Evolutionary conservation across 306 rosid genomes (phyloP).

Genomic region (Rubus parviflorus): DNA sequence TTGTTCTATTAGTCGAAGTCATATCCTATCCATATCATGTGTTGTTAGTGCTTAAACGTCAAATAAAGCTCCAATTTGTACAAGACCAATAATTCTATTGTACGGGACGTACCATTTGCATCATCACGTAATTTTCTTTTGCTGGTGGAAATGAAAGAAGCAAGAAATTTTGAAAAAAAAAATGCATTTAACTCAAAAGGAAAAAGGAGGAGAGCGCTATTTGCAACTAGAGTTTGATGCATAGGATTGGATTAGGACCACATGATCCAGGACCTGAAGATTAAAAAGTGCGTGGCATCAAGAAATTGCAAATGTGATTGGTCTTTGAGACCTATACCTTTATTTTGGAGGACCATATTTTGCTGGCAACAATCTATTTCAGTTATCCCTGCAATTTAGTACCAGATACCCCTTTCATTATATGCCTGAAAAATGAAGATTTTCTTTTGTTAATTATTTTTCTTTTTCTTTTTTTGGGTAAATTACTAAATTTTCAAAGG

Average conservation of each 20-base stretch:
- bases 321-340: background rate
- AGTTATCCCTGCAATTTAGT: constrained; percentile 2
- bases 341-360: constrained; percentile 5
- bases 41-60: background rate
- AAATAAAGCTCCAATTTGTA: background rate
- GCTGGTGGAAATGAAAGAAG: too few species aligned
- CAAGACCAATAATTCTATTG: background rate
- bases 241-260: constrained; percentile 3
- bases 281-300: constrained; percentile 10
- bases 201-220: too few species aligned
- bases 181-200: too few species aligned
- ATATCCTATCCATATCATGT: background rate
- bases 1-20: background rate
- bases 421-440: background rate
- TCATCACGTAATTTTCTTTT: background rate
- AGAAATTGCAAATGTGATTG: background rate
- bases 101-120: background rate
- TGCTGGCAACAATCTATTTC: background rate
- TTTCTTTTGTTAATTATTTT: background rate
- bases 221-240: background rate
- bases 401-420: constrained; percentile 2
- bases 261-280: background rate
- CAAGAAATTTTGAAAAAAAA: too few species aligned
- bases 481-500: background rate
- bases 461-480: background rate